Base-by-base conservation (phyloP, 2,329 filamentous ascomycete species). In the Lecanicillium sp. region DNA sequence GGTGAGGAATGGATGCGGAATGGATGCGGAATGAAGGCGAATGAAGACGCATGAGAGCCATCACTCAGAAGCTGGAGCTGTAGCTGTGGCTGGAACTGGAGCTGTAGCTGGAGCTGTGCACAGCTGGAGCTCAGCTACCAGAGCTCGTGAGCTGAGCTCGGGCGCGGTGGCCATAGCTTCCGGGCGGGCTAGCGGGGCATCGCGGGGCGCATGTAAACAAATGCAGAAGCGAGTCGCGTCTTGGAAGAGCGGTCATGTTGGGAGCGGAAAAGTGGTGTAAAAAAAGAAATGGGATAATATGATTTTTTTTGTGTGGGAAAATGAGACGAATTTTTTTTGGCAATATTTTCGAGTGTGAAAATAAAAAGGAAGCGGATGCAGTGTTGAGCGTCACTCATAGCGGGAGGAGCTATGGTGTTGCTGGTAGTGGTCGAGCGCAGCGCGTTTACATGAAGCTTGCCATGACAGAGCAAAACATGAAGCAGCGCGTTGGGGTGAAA, bases 161-260 rank as follows among this genome's bases (percentile, higher is more conserved):
- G 29, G 27, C 35, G 43, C 38, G 38, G 41, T 54, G 52, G 53
- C 51, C 56, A 58, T 54, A 58, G 56, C 54, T 57, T 37, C 41
- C 27, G 26, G 44, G 26, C 26, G 44, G 36, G 32, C 11, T 20
- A 29, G 36, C 29, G 36, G 45, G 44, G 44, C 15, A 24, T 17
- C 35, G 36, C 27, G 48, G 39, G 36, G 26, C 41, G n/a, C 37
- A 49, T 33, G 47, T 44, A 49, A 44, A 48, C 45, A 48, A 41
- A n/a, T 7, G 20, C 44, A 41, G 37, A 47, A 29, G 24, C 21
- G 27, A 40, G 45, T 40, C 45, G 37, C 45, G 45, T 40, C 45
- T 26, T 40, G 38, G 12, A 32, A 29, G 29, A 12, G 23, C 15
- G 30, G 32, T 36, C n/a, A n/a, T n/a, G n/a, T n/a, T n/a, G 17